phyloP scores from a whole-genome alignment of 495 filamentous ascomycete species.

The Pseudevernia furfuracea region DNA sequence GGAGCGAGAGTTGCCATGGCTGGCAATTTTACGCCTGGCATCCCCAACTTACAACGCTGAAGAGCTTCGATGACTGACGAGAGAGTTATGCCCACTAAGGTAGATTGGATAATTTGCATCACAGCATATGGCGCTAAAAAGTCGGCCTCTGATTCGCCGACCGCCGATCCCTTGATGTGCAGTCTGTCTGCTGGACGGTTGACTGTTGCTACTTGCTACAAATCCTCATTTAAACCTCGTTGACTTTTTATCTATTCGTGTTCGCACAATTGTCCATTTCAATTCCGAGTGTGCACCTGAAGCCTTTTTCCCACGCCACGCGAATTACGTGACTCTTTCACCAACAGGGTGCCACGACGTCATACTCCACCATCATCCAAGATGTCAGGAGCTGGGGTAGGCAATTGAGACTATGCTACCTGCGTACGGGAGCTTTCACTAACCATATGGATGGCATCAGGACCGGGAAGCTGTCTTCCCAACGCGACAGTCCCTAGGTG shows the following conservation, averaged over 20 bases:
- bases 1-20: slow-evolving; percentile 42
- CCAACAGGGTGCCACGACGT: not conserved
- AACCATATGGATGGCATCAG: slow-evolving; percentile 35
- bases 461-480: slow-evolving; percentile 94
- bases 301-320: not conserved
- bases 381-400: slow-evolving; percentile 54
- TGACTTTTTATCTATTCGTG: not conserved
- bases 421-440: slow-evolving; percentile 13
- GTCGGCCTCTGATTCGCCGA: no score
- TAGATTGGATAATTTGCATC: no score
- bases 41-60: slow-evolving; percentile 30
- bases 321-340: not conserved
- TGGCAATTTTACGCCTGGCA: slow-evolving; percentile 53
- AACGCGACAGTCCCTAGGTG: slow-evolving; percentile 88
- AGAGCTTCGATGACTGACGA: not conserved
- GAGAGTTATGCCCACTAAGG: no score
- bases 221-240: not conserved
- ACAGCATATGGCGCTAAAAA: not conserved
- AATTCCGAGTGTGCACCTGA: not conserved
- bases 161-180: no score
- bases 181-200: no score
- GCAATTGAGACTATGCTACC: slow-evolving; percentile 25
- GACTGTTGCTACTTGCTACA: no score
- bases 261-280: not conserved
- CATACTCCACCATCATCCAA: slow-evolving; percentile 12